Conservation (phyloP, 1,284 basidiomycete species). For the Malassezia caprae region DNA sequence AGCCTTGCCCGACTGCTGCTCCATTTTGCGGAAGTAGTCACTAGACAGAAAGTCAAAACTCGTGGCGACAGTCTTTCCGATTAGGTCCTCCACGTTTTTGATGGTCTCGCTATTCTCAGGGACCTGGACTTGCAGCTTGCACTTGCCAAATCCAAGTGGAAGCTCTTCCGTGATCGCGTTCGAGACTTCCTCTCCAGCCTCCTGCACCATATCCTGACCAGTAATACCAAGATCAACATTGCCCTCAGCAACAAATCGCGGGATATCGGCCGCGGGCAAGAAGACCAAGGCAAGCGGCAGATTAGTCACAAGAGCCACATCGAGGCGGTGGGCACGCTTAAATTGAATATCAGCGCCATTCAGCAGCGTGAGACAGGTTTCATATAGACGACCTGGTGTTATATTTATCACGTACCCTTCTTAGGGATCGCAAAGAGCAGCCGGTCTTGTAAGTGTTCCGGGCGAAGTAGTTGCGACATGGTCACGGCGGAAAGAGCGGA, state of each 20-base stretch:
- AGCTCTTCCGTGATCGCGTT: slow-evolving; percentile 66
- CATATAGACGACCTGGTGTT: slow-evolving; percentile 59
- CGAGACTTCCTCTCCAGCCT: slow-evolving; percentile 58
- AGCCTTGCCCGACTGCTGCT: slow-evolving; percentile 52
- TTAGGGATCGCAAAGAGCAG: slow-evolving; percentile 92
- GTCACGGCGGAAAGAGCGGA: neutral
- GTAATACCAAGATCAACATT: slow-evolving; percentile 85
- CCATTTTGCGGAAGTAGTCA: slow-evolving; percentile 67
- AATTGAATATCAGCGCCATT: slow-evolving; percentile 85
- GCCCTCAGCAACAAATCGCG: slow-evolving; percentile 94
- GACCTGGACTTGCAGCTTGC: slow-evolving; percentile 85
- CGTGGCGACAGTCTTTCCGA: slow-evolving; percentile 85
- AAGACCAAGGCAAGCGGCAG: slow-evolving; percentile 94
- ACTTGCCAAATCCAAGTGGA: slow-evolving; percentile 85
- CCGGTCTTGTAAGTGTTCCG: slow-evolving; percentile 55
- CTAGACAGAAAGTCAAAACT: slow-evolving; percentile 79
- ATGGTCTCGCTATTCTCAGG: slow-evolving; percentile 63
- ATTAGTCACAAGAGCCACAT: slow-evolving; percentile 84
- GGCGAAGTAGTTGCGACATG: slow-evolving; percentile 40
- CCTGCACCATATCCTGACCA: slow-evolving; percentile 92
- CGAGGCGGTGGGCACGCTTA: slow-evolving; percentile 73
- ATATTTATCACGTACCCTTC: slow-evolving; percentile 59
- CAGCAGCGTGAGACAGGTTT: slow-evolving; percentile 79
- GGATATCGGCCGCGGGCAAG: slow-evolving; percentile 92
- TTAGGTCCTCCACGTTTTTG: slow-evolving; percentile 66